A percentile compares a stretch with the other conserved stretches of the same genome.
These are phyloP conservation scores for Clavispora asparagi DNA, from an alignment of 805 yeast species.

Conservation along the genomic window DNA sequence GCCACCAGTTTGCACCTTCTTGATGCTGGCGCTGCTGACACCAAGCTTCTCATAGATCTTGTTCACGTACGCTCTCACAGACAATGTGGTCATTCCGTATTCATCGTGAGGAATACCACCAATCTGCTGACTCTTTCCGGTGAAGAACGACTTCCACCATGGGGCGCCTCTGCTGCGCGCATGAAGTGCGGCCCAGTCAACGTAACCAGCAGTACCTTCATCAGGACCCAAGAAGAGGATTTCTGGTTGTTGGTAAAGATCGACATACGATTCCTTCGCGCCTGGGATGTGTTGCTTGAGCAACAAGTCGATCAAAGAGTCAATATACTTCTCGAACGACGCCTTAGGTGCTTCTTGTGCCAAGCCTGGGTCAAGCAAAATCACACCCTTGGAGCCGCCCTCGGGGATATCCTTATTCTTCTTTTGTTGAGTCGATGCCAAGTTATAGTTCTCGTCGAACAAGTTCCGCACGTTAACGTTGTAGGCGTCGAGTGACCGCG, in stretches of 20 bases:
- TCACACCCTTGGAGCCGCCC: constrained; percentile 98
- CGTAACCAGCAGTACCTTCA: constrained; percentile 94
- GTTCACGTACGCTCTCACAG: constrained; percentile 88
- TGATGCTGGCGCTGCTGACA: constrained; percentile 52
- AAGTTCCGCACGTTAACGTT: constrained; percentile 78
- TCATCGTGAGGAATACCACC: constrained; percentile 99
- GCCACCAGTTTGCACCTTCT: constrained; percentile 95
- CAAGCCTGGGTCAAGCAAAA: constrained; percentile 70
- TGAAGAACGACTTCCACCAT: constrained; percentile 98
- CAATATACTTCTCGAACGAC: constrained; percentile 90
- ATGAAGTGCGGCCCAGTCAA: constrained; percentile 96
- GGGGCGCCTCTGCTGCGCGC: constrained; percentile 90
- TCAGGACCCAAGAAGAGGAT: constrained; percentile 98
- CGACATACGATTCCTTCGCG: constrained; percentile 77
- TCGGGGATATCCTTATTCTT: constrained; percentile 98
- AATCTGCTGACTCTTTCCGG: constrained; percentile 85
- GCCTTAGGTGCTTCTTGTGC: constrained; percentile 77
- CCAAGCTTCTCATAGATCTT: constrained; percentile 77
- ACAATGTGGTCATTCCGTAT: constrained; percentile 95
- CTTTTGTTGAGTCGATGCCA: constrained; percentile 93
- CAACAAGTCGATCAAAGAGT: constrained; percentile 80
- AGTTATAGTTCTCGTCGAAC: constrained; percentile 93
- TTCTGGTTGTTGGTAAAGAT: constrained; percentile 77
- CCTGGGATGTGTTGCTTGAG: constrained; percentile 69
- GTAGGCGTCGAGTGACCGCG: constrained; percentile 81